Evolutionary conservation across 2,329 filamentous ascomycete genomes (phyloP).

Genomic region (Epichloe amarillans): DNA sequence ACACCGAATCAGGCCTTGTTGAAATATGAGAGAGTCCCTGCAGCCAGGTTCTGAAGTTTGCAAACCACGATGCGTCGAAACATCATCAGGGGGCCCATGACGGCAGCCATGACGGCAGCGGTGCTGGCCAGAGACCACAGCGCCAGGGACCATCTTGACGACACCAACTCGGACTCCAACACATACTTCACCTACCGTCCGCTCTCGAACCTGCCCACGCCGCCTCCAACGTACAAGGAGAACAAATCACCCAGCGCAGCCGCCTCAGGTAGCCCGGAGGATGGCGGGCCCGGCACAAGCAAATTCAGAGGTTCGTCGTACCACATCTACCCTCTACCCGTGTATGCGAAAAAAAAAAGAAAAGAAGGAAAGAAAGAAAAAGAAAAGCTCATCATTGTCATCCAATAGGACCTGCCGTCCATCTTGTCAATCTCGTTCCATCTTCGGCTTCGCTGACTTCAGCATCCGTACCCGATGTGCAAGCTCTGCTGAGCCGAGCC

Average conservation of each 20-base stretch:
- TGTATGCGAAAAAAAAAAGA: no score
- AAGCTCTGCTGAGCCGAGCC: constrained; percentile 45
- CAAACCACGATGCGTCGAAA: constrained; percentile 3
- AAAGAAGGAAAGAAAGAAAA: no score
- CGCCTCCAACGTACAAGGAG: constrained; percentile 40
- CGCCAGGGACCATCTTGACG: no score
- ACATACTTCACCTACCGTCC: constrained; percentile 53
- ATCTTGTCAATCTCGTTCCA: constrained; percentile 53
- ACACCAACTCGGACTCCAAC: constrained; percentile 17
- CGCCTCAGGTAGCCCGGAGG: constrained; percentile 22
- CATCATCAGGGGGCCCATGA: not conserved
- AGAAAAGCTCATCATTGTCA: not conserved
- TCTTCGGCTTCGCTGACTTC: constrained; percentile 45
- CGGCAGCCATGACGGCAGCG: not conserved
- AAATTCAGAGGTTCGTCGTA: constrained; percentile 23
- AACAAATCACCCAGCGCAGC: constrained; percentile 25
- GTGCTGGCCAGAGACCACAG: constrained; percentile 5
- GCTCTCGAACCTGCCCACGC: constrained; percentile 54
- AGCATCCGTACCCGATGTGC: constrained; percentile 45
- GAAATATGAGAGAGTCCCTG: constrained; percentile 7
- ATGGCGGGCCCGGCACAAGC: constrained; percentile 29
- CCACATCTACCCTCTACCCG: not conserved
- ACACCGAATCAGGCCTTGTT: not conserved
- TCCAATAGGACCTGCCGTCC: constrained; percentile 46
- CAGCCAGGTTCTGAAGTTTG: not conserved